Base-by-base conservation (phyloP, 1,139 yeast genomes). In the Protomyces pachydermus region DNA sequence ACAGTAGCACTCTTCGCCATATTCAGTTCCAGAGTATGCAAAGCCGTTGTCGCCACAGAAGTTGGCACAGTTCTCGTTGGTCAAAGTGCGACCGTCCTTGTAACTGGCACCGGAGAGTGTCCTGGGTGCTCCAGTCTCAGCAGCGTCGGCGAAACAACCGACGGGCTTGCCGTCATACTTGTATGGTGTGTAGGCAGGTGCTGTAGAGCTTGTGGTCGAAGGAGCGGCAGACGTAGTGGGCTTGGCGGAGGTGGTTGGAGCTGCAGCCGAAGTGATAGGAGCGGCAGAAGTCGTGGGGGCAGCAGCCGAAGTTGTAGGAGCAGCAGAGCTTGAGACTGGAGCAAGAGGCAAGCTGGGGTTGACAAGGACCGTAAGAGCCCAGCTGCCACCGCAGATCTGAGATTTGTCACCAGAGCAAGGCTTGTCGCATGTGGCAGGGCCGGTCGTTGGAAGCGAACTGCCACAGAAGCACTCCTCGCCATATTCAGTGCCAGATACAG, bases 381-480 rank as follows among this genome's bases (percentile, higher is more conserved):
- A 50, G 28, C 52, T 52, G 16, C 56, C 54, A 3, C 63, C 63
- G 42, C 63, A 60, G 46, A 42, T 53, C 35, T 52, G 52, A 25
- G 63, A 18, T 9, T 32, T 14, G 53, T 60, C 46, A 9, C 63
- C 63, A 14, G 57, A 25, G 32, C 63, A 60, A 28, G 63, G 54
- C 57, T 37, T 60, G 39, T 52, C 42, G 37, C 63, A 60, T 50
- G 55, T 48, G 3, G 61, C 61, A 6, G 61, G 50, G 1, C 39
- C 45, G 16, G 63, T 39, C 16, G 57, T 46, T 3, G 57, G 57
- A n/a, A 38, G 45, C 18, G 63, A 42, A 46, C 39, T 39, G 6
- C 56, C 54, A 52, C 63, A 60, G 37, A 52, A 60, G 45, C 63
- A 60, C 35, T 60, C 63, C 16, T 38, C 34, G 48, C 57, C 63